Percentiles rank a stretch among this genome's conserved stretches.
These are phyloP conservation scores for Apiotrichum veenhuisii DNA, from an alignment of 1,284 basidiomycete genomes.

Conservation along the genomic window DNA sequence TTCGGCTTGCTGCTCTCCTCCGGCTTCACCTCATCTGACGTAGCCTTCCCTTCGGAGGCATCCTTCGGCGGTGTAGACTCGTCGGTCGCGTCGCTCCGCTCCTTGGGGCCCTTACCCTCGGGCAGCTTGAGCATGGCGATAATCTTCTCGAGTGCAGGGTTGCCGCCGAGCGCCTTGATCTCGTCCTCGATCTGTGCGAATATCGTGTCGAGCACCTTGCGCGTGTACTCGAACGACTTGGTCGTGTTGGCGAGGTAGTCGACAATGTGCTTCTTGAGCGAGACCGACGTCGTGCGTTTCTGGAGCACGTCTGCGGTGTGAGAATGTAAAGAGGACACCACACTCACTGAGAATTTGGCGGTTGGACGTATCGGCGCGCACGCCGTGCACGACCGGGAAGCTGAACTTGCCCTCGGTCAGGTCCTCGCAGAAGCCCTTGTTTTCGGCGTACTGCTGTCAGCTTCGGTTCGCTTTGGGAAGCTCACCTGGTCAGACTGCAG, in stretches of 20 bases:
- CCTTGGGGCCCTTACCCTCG: neutral
- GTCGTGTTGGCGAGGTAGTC: slow-evolving; percentile 68
- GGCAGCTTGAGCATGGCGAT: slow-evolving; percentile 30
- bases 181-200: slow-evolving; percentile 51
- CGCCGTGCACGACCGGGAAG: slow-evolving; percentile 87
- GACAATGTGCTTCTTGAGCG: slow-evolving; percentile 74
- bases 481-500: slow-evolving; percentile 75
- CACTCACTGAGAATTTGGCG: slow-evolving; percentile 73
- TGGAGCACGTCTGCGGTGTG: slow-evolving; percentile 72
- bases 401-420: slow-evolving; percentile 95
- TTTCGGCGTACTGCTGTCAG: slow-evolving; percentile 67
- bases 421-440: slow-evolving; percentile 95
- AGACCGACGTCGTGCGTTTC: slow-evolving; percentile 74
- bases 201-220: slow-evolving; percentile 43
- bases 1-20: neutral
- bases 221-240: slow-evolving; percentile 70
- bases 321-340: neutral
- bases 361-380: slow-evolving; percentile 69
- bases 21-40: neutral
- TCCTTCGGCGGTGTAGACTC: too few species aligned
- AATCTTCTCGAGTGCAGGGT: slow-evolving; percentile 39
- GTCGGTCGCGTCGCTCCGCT: neutral
- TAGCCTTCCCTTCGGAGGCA: too few species aligned
- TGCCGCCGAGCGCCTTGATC: slow-evolving; percentile 43
- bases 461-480: neutral